A percentile compares a stretch with the other conserved stretches of the same genome.
Evolutionary conservation across 2,329 filamentous ascomycete species (phyloP).

Genomic region (Elsinoe australis): DNA sequence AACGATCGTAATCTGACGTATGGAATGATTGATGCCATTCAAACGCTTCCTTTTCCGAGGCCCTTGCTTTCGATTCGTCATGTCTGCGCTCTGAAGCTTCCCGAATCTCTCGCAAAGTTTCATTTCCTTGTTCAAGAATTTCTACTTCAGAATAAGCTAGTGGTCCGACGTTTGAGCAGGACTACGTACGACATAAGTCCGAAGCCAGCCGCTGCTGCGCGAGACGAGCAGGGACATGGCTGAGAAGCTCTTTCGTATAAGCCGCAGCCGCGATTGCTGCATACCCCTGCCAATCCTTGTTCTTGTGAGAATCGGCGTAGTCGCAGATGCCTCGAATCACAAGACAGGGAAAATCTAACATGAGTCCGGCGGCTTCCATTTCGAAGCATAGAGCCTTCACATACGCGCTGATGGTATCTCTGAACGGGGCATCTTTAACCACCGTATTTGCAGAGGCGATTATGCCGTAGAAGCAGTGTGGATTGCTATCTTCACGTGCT

Average conservation of each 20-base stretch:
- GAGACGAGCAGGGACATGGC: background rate
- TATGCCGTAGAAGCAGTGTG: constrained; percentile 32
- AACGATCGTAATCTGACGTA: constrained; percentile 25
- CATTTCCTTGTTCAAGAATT: background rate
- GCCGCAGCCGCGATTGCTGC: constrained; percentile 23
- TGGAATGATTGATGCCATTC: constrained; percentile 24
- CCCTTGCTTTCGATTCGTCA: background rate
- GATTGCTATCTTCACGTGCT: constrained; percentile 3
- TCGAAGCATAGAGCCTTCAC: constrained; percentile 19
- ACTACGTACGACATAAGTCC: background rate
- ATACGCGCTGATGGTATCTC: constrained; percentile 19
- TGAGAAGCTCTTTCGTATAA: constrained; percentile 22
- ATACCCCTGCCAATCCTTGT: constrained; percentile 24
- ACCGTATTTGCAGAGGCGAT: constrained; percentile 35
- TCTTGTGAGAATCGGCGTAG: constrained; percentile 25
- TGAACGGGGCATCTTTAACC: constrained; percentile 14
- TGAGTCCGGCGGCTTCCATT: constrained; percentile 21
- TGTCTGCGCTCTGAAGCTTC: background rate
- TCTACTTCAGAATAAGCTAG: background rate
- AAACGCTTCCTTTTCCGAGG: background rate
- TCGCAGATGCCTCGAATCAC: constrained; percentile 26
- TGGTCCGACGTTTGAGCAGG: background rate
- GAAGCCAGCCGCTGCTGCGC: background rate
- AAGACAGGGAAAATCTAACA: constrained; percentile 21
- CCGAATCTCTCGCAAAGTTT: background rate